A percentile compares a stretch with the other conserved stretches of the same genome.
phyloP scores from a whole-genome alignment of 2,329 filamentous ascomycete genomes.

The Myotisia sp. region DNA sequence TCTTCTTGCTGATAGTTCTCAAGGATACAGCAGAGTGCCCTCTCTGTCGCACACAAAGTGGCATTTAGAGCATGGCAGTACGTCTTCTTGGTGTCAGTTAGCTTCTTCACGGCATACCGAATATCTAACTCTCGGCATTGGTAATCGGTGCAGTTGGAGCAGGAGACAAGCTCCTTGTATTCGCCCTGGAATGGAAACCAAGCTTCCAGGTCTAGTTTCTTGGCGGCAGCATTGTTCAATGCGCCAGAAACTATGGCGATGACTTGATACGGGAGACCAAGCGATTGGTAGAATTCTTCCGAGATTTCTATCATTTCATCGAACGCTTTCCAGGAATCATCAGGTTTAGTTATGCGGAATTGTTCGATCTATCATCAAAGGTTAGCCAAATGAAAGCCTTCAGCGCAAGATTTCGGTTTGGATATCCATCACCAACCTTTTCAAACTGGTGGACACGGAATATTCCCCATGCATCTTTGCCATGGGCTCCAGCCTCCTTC shows the following conservation, averaged over 20 bases:
- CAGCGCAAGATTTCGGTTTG: not conserved
- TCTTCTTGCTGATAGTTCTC: conserved; percentile 95
- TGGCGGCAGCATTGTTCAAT: conserved; percentile 73
- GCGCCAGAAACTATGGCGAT: conserved; percentile 94
- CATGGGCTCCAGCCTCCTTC: conserved; percentile 83
- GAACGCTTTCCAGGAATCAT: conserved; percentile 85
- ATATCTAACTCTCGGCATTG: conserved; percentile 91
- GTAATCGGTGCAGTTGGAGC: conserved; percentile 97
- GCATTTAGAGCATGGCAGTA: conserved; percentile 91
- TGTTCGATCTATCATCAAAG: conserved; percentile 49
- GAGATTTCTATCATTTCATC: conserved; percentile 83
- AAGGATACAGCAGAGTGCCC: conserved; percentile 83
- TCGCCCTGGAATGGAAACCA: conserved; percentile 95
- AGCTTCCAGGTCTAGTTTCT: conserved; percentile 92
- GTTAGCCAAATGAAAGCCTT: conserved; percentile 3
- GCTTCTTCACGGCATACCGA: conserved; percentile 73
- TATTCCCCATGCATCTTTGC: conserved; percentile 91
- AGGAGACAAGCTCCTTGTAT: conserved; percentile 96
- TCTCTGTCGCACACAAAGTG: conserved; percentile 78
- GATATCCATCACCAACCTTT: conserved; percentile 43
- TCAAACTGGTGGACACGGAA: conserved; percentile 98
- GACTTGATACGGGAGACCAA: conserved; percentile 79
- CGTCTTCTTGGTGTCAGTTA: conserved; percentile 72
- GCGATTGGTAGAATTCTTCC: conserved; percentile 87
- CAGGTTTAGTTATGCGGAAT: conserved; percentile 67